These are phyloP conservation scores for Yarrowia yakushimensis DNA, from an alignment of 805 yeast genomes.

Conservation along the genomic window DNA sequence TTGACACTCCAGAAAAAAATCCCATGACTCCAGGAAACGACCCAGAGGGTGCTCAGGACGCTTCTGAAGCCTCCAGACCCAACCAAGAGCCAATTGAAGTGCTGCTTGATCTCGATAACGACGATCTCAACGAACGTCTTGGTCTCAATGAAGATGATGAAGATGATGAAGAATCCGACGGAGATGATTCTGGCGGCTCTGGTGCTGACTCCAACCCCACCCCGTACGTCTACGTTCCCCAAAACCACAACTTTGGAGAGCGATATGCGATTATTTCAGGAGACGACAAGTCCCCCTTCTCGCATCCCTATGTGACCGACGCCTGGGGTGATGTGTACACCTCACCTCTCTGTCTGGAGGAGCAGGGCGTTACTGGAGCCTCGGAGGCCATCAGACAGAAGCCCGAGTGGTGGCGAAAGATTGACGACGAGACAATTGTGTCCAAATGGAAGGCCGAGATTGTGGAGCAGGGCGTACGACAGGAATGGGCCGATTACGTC, in stretches of 20 bases:
- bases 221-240: neutral
- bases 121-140: too few species aligned
- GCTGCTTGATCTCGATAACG: neutral
- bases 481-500: slow-evolving; percentile 34
- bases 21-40: neutral
- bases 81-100: neutral
- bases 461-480: slow-evolving; percentile 26
- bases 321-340: neutral
- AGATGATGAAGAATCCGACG: neutral
- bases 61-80: neutral
- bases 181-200: neutral
- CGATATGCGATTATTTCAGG: neutral
- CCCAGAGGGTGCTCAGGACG: neutral
- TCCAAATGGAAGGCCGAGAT: slow-evolving; percentile 37
- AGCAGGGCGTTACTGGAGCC: neutral
- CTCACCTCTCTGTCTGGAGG: neutral
- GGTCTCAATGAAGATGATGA: neutral
- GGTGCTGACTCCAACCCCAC: neutral
- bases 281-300: neutral
- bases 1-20: neutral
- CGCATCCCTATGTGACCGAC: neutral
- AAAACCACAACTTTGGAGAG: neutral
- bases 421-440: slow-evolving; percentile 32
- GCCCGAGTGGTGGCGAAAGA: slow-evolving; percentile 37
- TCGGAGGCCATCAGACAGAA: slow-evolving; percentile 32